Evolutionary conservation across 192 early-diverging fungal species (phyloP), one percentile per base, ranked within the genome.

Genomic region (Podila verticillata): DNA sequence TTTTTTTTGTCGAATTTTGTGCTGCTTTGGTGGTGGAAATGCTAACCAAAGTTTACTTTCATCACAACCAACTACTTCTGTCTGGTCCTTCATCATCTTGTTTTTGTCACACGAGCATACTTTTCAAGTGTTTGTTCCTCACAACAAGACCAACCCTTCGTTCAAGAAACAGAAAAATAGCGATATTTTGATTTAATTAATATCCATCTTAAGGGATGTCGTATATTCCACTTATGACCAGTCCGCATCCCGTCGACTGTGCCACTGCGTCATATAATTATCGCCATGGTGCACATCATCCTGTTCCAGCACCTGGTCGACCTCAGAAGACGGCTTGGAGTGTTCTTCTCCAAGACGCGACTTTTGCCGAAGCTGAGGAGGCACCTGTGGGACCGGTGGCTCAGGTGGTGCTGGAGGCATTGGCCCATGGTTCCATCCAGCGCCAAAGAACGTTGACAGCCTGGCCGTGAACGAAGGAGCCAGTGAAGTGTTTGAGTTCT

Each of bases 211-310:
- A n/a, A n/a, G 39, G 3, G 17, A 44, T 44, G 4, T 10, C 2
- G 39, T 2, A 15, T 44, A 15, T 17, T 15, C 13, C 26, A 7
- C 61, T 56, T 48, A 78, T 9, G 75, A 79, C 75, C 75, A 79
- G 3, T 79, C 75, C 35, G 69, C 74, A 24, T 72, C 10, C 1
- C 75, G 69, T 13, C 75, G 75, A 26, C 31, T 72, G 32, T 79
- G 75, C 75, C 75, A 79, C 28, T 79, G 75, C 0, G 69, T 63
- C 36, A 51, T 26, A 56, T 79, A 79, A 3, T 31, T 64, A 19
- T 72, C 75, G 1, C 69, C 75, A 67, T 79, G 57, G 3, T 57
- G 30, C 60, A 71, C 70, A 48, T 79, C 61, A 5, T 24, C 69
- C 34, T 26, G 34, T 0, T 62, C 65, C 7, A n/a, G 26, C 8